Percentiles rank a stretch among this genome's conserved stretches.
Evolutionary conservation across 163 green algal genomes (phyloP).

Genomic region (Picocystis sp.): DNA sequence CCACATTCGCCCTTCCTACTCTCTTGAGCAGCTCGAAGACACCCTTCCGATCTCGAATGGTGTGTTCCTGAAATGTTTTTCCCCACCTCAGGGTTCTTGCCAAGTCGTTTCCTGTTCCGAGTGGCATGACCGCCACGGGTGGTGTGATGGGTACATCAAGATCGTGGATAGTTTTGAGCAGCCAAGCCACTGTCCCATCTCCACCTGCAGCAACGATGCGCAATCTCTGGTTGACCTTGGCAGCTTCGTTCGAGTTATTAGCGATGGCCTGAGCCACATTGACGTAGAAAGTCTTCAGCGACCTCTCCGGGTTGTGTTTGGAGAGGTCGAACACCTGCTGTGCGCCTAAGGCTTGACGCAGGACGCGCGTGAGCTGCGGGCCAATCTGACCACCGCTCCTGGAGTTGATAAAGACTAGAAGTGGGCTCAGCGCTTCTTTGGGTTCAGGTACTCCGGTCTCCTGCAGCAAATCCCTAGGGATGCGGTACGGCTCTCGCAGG

Average conservation of each 20-base stretch:
- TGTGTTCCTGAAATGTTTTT: slow-evolving; percentile 32
- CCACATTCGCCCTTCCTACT: slow-evolving; percentile 22
- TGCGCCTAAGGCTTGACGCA: slow-evolving; percentile 28
- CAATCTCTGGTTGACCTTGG: slow-evolving; percentile 18
- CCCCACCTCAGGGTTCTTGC: slow-evolving; percentile 58
- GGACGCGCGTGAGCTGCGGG: slow-evolving; percentile 23
- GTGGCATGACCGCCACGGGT: slow-evolving; percentile 53
- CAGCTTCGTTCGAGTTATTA: slow-evolving; percentile 11
- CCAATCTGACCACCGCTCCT: slow-evolving; percentile 45
- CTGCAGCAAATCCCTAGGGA: slow-evolving; percentile 25
- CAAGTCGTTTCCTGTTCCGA: slow-evolving; percentile 76
- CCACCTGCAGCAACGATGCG: slow-evolving; percentile 39
- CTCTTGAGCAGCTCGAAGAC: slow-evolving; percentile 36
- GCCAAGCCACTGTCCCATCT: slow-evolving; percentile 67
- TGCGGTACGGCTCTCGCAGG: slow-evolving; percentile 40
- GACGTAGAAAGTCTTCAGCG: slow-evolving; percentile 31
- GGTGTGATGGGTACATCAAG: slow-evolving; percentile 31
- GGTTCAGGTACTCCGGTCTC: background rate
- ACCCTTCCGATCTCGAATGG: slow-evolving; percentile 23
- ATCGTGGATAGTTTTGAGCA: slow-evolving; percentile 51
- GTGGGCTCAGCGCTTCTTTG: slow-evolving; percentile 30
- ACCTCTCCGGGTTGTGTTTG: slow-evolving; percentile 24
- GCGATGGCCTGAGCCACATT: slow-evolving; percentile 20
- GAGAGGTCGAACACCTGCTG: slow-evolving; percentile 48
- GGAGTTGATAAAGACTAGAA: slow-evolving; percentile 73